phyloP scores from a whole-genome alignment of 331 rosid genomes.

The Saraca asoca region DNA sequence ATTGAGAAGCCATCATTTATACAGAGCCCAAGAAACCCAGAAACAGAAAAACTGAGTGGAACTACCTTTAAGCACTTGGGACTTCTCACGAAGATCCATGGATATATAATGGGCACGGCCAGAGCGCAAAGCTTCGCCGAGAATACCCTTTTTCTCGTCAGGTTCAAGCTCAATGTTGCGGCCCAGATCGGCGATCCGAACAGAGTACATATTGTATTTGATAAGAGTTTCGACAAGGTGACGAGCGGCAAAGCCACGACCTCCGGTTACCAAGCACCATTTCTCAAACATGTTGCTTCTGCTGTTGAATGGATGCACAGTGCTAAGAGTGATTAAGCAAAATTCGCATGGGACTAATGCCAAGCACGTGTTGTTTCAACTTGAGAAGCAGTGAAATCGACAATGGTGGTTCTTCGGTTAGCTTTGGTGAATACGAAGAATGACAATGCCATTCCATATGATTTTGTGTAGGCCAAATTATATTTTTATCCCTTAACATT shows the following conservation, averaged over 20 bases:
- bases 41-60: background rate
- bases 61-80: constrained; percentile 65
- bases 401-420: background rate
- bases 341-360: too few species aligned
- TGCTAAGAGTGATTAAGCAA: too few species aligned
- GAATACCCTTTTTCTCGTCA: constrained; percentile 62
- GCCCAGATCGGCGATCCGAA: constrained; percentile 81
- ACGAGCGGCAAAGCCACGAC: constrained; percentile 93
- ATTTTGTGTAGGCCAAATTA: too few species aligned
- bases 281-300: constrained; percentile 39
- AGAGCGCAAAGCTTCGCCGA: constrained; percentile 68
- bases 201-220: constrained; percentile 46
- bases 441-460: too few species aligned
- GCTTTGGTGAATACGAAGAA: too few species aligned
- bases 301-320: background rate
- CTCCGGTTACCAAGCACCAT: constrained; percentile 96
- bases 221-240: constrained; percentile 83
- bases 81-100: constrained; percentile 76
- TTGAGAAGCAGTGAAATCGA: too few species aligned
- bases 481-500: too few species aligned
- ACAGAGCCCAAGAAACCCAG: background rate
- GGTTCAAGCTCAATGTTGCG: constrained; percentile 61
- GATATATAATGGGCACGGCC: constrained; percentile 71
- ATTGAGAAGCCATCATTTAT: background rate
- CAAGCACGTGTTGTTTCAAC: too few species aligned